Base-by-base conservation (phyloP, 2,329 filamentous ascomycete genomes). In the Coniochaeta sp. region DNA sequence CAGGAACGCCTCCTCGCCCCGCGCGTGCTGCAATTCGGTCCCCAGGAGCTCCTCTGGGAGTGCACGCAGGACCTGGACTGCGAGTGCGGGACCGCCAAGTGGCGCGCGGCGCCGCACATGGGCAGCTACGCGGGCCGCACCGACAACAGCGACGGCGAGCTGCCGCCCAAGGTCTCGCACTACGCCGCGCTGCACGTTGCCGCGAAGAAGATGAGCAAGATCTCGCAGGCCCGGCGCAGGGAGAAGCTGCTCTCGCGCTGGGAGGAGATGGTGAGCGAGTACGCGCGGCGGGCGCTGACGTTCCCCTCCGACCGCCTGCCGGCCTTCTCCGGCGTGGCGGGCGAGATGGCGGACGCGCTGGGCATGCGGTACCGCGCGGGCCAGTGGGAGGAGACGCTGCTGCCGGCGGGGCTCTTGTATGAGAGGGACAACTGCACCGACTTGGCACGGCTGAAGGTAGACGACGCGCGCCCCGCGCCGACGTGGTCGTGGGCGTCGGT, bases 1-100 rank as follows among this genome's bases (percentile, higher is more conserved):
- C 62, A 64, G 57, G 63, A 64, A 32, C 36, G 59, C 8, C 42
- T 60, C 14, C 57, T 65, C 17, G 57, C 62, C 3, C 38, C 55
- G 24, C 57, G 63, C 14, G 44, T 60, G n/a, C 36, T 65, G 12
- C 58, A 62, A 50, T 64, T 61, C 55, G 54, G 55, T 12, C 16
- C 14, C 30, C 30, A 57, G 17, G 57, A 60, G 40, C 30, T 65
- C 36, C 34, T 62, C 9, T 64, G 62, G 61, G 62, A 61, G 47
- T 65, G 63, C 34, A 30, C 24, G 19, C 22, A 50, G 16, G 9
- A 24, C 56, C 55, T 34, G 30, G 22, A 14, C 10, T 59, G 55
- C 58, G 52, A 60, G 40, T 62, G 59, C 56, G 58, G 28, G 28
- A 54, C 3, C 16, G 17, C 38, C 7, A 55, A 55, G 50, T 55